Base-by-base conservation (phyloP, 805 yeast genomes). In the Pichia nakasei region DNA sequence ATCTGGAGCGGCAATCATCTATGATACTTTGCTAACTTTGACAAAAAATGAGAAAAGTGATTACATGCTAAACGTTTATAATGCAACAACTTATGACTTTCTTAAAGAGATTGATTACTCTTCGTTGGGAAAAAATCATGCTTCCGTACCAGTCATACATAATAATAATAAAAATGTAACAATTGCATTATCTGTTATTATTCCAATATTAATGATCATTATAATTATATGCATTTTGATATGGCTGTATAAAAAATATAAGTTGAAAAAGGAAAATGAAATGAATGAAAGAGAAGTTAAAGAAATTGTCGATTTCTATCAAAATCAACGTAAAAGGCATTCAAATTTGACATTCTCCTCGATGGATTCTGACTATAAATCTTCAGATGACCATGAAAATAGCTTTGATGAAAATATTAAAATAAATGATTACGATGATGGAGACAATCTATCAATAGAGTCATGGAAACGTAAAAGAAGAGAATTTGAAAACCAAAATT, bases 381-480 rank as follows among this genome's bases (percentile, higher is more conserved):
- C 50, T 6, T 22, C 32, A 12, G 22, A 19, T 19, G 27, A 27
- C 22, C 8, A 29, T 13, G 19, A 17, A 6, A n/a, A 24, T 26
- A 11, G 18, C 17, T 15, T 4, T 9, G 24, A 31, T 33, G 34
- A 39, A 15, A 55, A 58, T 32, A 57, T 57, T 20, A 44, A 52
- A 43, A 51, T 60, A 21, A 61, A 61, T 37, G 49, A 61, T 43
- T 62, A 50, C 42, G 65, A 57, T 26, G 65, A 63, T 43, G 61
- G 56, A 27, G 80, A 73, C 41, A 71, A 63, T 22, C 59, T 69
- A 9, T 73, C 79, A 5, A 69, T 76, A 21, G 70, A 69, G 46
- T 72, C 77, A 20, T 75, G 80, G 80, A 67, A 68, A 36, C 62
- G 67, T 24, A 75, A 75, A 53, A 57, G 79, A 48, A 70, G 69